Conservation (phyloP, 768 basidiomycete species). For the Lentinula detonsa region DNA sequence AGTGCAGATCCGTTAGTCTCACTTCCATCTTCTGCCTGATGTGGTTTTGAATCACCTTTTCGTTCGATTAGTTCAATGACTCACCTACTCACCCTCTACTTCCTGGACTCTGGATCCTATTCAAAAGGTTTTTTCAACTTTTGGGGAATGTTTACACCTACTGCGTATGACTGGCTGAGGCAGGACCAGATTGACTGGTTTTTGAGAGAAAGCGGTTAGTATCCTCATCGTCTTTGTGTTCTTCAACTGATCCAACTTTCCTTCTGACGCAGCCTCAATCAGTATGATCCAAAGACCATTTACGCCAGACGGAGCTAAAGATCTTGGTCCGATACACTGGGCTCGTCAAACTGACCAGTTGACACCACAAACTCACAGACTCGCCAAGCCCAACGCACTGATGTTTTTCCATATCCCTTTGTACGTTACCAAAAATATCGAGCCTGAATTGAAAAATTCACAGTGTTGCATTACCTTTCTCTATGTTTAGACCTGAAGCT, state of each 20-base stretch:
- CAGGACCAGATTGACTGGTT: constrained; percentile 90
- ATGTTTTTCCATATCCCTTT: constrained; percentile 99
- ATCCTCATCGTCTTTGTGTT: background rate
- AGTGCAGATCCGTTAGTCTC: constrained; percentile 76
- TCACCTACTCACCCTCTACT: constrained; percentile 86
- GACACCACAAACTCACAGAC: constrained; percentile 42
- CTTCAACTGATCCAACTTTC: background rate
- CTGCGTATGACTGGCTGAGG: constrained; percentile 84
- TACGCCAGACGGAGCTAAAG: constrained; percentile 65
- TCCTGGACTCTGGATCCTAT: constrained; percentile 85
- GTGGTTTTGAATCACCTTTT: background rate
- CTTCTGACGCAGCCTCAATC: constrained; percentile 40
- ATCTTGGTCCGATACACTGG: constrained; percentile 62
- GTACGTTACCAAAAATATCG: constrained; percentile 32
- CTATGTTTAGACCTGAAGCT: constrained; percentile 56
- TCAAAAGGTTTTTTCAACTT: constrained; percentile 52
- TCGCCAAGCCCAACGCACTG: constrained; percentile 92
- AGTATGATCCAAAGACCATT: constrained; percentile 79
- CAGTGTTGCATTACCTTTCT: background rate
- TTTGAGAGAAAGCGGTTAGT: constrained; percentile 64
- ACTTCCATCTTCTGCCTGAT: background rate
- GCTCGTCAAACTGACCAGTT: constrained; percentile 55
- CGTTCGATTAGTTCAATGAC: constrained; percentile 61
- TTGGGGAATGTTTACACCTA: constrained; percentile 58
- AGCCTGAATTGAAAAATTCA: background rate